Evolutionary conservation across 208 protist species (phyloP).

Genomic region (Trypanosoma cruzi): DNA sequence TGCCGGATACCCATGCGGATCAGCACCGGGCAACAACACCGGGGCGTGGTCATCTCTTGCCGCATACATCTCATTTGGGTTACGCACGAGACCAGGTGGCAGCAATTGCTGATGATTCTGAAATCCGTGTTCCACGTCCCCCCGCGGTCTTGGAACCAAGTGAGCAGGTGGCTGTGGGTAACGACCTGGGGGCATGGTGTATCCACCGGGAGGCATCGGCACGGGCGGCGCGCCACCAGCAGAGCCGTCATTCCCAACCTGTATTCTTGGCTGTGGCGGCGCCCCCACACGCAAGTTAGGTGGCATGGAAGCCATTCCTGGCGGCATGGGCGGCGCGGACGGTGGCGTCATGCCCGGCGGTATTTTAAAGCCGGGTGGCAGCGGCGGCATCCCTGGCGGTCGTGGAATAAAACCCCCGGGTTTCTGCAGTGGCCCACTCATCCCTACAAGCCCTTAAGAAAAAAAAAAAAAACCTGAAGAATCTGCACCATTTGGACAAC

Average conservation of each 20-base stretch:
- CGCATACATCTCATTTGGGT: conserved; percentile 12
- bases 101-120: conserved; percentile 8
- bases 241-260: neutral
- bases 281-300: conserved; percentile 1
- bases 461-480: neutral
- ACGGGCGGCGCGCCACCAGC: neutral
- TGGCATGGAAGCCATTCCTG: neutral
- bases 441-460: neutral
- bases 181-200: neutral
- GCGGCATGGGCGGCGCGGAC: conserved; percentile 9
- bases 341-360: conserved; percentile 8
- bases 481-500: neutral
- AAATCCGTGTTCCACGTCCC: conserved; percentile 1
- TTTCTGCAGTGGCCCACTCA: conserved; percentile 43
- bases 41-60: conserved; percentile 18
- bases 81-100: conserved; percentile 11
- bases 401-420: conserved; percentile 18
- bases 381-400: conserved; percentile 25
- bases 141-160: neutral
- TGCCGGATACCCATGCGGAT: conserved; percentile 6
- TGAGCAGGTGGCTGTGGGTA: conserved; percentile 15
- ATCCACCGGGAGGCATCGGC: neutral
- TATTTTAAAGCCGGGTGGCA: conserved; percentile 40
- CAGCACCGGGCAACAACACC: neutral
- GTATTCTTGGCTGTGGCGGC: neutral